Conservation (phyloP, 371 early-diverging fungal species). For the Mortierella sp. region DNA sequence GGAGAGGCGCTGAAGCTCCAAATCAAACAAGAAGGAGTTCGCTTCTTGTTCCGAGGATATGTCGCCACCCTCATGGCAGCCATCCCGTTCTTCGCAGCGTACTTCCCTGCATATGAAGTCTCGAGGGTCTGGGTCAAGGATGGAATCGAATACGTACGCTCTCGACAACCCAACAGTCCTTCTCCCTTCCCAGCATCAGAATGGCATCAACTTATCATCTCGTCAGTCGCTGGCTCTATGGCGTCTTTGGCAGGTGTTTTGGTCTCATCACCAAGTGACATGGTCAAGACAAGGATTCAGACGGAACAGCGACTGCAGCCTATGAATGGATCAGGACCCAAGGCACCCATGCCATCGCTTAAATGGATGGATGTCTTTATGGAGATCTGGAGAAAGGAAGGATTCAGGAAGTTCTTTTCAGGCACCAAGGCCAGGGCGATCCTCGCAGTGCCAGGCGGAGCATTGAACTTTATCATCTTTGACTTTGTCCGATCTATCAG, state of each 20-base stretch:
- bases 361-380: conserved; percentile 53
- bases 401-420: conserved; percentile 42
- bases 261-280: conserved; percentile 49
- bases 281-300: conserved; percentile 53
- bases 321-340: conserved; percentile 32
- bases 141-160: conserved; percentile 27
- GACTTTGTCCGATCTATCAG: conserved; percentile 53
- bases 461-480: conserved; percentile 55
- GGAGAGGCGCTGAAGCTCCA: conserved; percentile 34
- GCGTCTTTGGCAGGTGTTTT: conserved; percentile 45
- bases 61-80: conserved; percentile 46
- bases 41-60: conserved; percentile 52
- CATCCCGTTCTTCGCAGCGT: conserved; percentile 52
- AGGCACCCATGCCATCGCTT: conserved; percentile 38
- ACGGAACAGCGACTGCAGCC: conserved; percentile 48
- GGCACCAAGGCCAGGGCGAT: conserved; percentile 48
- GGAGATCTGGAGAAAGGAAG: conserved; percentile 52
- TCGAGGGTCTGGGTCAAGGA: conserved; percentile 36
- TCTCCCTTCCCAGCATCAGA: conserved; percentile 37
- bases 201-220: conserved; percentile 37
- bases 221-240: conserved; percentile 36
- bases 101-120: conserved; percentile 51
- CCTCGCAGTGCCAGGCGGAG: conserved; percentile 48
- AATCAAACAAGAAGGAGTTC: conserved; percentile 48
- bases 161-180: conserved; percentile 2